Base-by-base conservation (phyloP, 805 yeast genomes). In the Hanseniaspora guilliermondii region DNA sequence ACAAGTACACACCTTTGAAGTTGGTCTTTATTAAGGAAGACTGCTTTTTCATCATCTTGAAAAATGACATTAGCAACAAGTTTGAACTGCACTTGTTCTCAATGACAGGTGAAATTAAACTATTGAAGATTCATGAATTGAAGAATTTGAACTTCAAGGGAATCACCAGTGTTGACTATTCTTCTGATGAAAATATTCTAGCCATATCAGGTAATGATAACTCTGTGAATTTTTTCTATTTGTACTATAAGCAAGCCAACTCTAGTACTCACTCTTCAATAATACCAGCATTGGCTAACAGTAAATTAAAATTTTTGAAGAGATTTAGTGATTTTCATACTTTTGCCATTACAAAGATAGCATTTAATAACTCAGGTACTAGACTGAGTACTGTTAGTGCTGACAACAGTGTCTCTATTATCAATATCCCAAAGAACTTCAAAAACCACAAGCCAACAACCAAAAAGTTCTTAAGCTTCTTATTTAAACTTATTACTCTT, bases 331-430 rank as follows among this genome's bases (percentile, higher is more conserved):
- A 83, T 57, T 80, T 85, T 53, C 96, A 88, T 65, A 71, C 75
- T 8, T 85, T 85, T 65, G 87, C 94, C 25, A 80, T 87, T 52
- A 87, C 96, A 0, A 75, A 77, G 44, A 78, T 86, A 9, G 70
- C 78, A 2, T 81, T 87, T 57, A 81, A 87, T 4, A 82, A 85
- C 14, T 74, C 79, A 63, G 87, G 89, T 7, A 68, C 76, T 49
- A 74, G 73, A 54, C 68, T 87, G 48, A 91, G 87, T 2, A 76
- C 87, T 22, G 82, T 80, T 0, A 82, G 91, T 35, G 94, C 89
- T 1, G 85, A 93, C 2, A 82, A 83, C 57, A 75, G 87, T 1
- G 76, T 87, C 30, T 79, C 76, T 60, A 79, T 87, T 8, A 68
- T 82, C 56, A 73, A 71, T 55, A 65, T 87, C 21, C 89, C 93